Conservation (phyloP, 768 basidiomycete genomes). For the Trametes cinnabarina region DNA sequence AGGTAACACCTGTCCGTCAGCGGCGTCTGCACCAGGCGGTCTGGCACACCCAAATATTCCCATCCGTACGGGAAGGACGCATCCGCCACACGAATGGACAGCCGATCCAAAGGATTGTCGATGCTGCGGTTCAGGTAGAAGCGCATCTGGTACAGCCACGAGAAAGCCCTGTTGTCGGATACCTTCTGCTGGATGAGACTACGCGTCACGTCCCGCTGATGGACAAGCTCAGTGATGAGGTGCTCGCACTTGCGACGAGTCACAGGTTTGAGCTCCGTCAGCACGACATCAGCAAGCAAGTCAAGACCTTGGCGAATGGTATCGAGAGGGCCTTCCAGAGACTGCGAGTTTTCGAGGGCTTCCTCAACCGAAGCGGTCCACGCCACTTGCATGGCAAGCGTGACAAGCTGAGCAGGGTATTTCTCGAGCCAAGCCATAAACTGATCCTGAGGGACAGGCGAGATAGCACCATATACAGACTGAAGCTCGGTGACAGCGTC, state of each 20-base stretch:
- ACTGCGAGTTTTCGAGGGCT: slow-evolving; percentile 53
- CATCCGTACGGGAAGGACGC: slow-evolving; percentile 95
- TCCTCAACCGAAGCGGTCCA: slow-evolving; percentile 88
- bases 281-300: slow-evolving; percentile 93
- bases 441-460: slow-evolving; percentile 56
- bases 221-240: slow-evolving; percentile 96
- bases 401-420: slow-evolving; percentile 94
- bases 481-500: slow-evolving; percentile 80
- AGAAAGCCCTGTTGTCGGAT: slow-evolving; percentile 68
- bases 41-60: slow-evolving; percentile 97
- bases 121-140: slow-evolving; percentile 79
- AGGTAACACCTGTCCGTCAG: slow-evolving; percentile 96
- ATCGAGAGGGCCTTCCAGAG: slow-evolving; percentile 66
- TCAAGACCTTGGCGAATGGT: slow-evolving; percentile 83
- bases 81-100: slow-evolving; percentile 83
- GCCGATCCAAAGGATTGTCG: slow-evolving; percentile 77
- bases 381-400: slow-evolving; percentile 90
- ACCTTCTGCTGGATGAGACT: slow-evolving; percentile 67
- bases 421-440: slow-evolving; percentile 91
- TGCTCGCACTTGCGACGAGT: slow-evolving; percentile 99
- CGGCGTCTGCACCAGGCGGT: slow-evolving; percentile 96
- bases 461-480: slow-evolving; percentile 69
- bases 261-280: slow-evolving; percentile 83
- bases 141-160: slow-evolving; percentile 98
- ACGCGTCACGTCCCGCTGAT: slow-evolving; percentile 94